Percentiles rank a stretch among this genome's conserved stretches.
These are phyloP conservation scores for Yamadazyma pseudoaaseri DNA, from an alignment of 1,139 yeast genomes.

Conservation along the genomic window DNA sequence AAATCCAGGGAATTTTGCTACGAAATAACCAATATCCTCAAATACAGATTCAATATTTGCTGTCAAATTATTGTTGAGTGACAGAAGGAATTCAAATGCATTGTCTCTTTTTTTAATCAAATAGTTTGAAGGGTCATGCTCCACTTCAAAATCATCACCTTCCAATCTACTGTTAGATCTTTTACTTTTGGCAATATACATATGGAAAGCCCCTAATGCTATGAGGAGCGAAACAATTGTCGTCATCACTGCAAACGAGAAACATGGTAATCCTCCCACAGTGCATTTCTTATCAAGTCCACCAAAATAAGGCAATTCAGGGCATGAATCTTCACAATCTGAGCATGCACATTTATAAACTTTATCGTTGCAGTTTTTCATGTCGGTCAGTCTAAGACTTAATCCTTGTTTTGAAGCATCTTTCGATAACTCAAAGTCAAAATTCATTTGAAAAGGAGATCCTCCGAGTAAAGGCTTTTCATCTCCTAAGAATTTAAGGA, in stretches of 20 bases:
- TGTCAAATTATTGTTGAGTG: constrained; percentile 15
- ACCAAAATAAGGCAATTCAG: constrained; percentile 51
- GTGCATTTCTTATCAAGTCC: constrained; percentile 41
- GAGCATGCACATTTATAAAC: constrained; percentile 85
- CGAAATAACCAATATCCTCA: constrained; percentile 48
- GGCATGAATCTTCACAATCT: constrained; percentile 84
- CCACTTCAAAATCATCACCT: constrained; percentile 19
- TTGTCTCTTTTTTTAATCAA: constrained; percentile 12
- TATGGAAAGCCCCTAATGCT: constrained; percentile 38
- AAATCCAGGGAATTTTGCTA: constrained; percentile 58
- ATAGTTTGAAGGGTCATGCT: constrained; percentile 16
- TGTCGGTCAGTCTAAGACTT: constrained; percentile 26
- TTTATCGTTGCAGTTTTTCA: constrained; percentile 59
- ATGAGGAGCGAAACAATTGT: constrained; percentile 43
- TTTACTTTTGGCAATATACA: constrained; percentile 25
- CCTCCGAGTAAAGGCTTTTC: constrained; percentile 93
- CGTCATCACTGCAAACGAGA: constrained; percentile 60
- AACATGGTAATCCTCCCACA: constrained; percentile 69
- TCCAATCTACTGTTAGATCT: constrained; percentile 1
- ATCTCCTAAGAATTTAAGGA: constrained; percentile 87
- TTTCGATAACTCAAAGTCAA: constrained; percentile 43
- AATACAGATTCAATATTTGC: constrained; percentile 29
- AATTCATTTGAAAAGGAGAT: constrained; percentile 92
- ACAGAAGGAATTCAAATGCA: constrained; percentile 3
- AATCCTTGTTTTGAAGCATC: constrained; percentile 20